Base-by-base conservation (phyloP, 768 basidiomycete genomes). In the Termitomyces sp. region DNA sequence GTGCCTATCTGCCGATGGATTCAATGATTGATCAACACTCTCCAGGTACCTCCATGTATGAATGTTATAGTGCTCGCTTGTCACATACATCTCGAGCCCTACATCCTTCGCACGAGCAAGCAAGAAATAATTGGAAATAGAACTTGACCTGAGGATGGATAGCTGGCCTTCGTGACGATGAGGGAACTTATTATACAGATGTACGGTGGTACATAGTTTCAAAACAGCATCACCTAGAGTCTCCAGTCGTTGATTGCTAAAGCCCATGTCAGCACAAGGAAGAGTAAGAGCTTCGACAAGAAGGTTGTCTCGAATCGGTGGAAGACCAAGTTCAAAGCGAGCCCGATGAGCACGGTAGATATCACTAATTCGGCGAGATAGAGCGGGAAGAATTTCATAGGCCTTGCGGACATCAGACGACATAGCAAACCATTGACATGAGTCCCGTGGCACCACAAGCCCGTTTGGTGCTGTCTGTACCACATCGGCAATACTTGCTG, bases 221-320 rank as follows among this genome's bases (percentile, higher is more conserved):
- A 93, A 76, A 1, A 93, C 90, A 0, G 87, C 82, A 65, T 96
- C 94, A 9, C 94, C 94, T 7, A 95, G 75, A 0, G 92, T 94
- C 68, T 96, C 94, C 54, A 95, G 68, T 0, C 90, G 83, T 64
- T 96, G 91, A 60, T 95, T 95, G 69, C 80, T 90, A 72, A 83
- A 92, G 9, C 81, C 79, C 7, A 83, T 78, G 34, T 65, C 66
- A 6, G 87, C 79, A 35, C 77, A 77, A 1, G 93, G 94, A 11
- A 92, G 73, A 1, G 90, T 92, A 23, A 90, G 78, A 5, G 90
- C 90, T 65, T 93, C 86, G 2, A 85, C 75, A 44, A 93, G 76
- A 7, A 83, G 73, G 40, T 83, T 73, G 35, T 81, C 78, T 2
- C 67, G 61, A 48, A 93, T 82, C 0, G 79, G 70, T 3, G 90